A percentile compares a stretch with the other conserved stretches of the same genome.
These are phyloP conservation scores for Conoideocrella luteorostrata DNA, from an alignment of 2,329 filamentous ascomycete genomes.

Conservation along the genomic window DNA sequence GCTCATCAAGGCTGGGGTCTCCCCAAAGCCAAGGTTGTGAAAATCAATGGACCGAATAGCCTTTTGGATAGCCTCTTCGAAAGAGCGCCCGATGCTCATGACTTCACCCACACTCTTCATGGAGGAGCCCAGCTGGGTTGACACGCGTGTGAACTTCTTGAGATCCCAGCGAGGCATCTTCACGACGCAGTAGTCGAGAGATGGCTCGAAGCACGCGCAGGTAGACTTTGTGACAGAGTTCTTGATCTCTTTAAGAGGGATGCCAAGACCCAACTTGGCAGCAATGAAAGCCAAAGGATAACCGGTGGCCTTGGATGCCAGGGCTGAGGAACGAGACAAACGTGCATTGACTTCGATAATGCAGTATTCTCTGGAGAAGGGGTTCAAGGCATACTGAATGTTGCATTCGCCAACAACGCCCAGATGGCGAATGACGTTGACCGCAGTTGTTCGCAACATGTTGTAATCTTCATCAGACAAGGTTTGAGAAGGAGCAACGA, in stretches of 20 bases:
- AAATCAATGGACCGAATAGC: conserved; percentile 93
- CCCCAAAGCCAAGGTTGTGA: conserved; percentile 90
- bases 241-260: conserved; percentile 91
- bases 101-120: conserved; percentile 99
- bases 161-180: conserved; percentile 99
- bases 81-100: conserved; percentile 94
- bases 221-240: conserved; percentile 95
- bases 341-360: conserved; percentile 99
- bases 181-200: conserved; percentile 94
- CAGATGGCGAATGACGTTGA: conserved; percentile 94
- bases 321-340: conserved; percentile 87
- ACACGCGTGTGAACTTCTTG: conserved; percentile 97
- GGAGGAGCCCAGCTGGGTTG: conserved; percentile 88
- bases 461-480: conserved; percentile 98
- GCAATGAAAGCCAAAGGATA: conserved; percentile 96
- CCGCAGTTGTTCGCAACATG: conserved; percentile 94
- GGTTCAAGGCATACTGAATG: conserved; percentile 96
- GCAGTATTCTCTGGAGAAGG: conserved; percentile 92
- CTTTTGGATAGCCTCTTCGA: conserved; percentile 98
- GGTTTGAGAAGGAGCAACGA: conserved; percentile 94
- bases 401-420: conserved; percentile 98
- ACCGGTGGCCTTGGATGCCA: conserved; percentile 94
- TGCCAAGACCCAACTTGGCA: conserved; percentile 90
- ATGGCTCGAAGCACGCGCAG: conserved; percentile 96
- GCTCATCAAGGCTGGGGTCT: conserved; percentile 86